phyloP scores from a whole-genome alignment of 208 protist species.

The Lotmaria passim region DNA sequence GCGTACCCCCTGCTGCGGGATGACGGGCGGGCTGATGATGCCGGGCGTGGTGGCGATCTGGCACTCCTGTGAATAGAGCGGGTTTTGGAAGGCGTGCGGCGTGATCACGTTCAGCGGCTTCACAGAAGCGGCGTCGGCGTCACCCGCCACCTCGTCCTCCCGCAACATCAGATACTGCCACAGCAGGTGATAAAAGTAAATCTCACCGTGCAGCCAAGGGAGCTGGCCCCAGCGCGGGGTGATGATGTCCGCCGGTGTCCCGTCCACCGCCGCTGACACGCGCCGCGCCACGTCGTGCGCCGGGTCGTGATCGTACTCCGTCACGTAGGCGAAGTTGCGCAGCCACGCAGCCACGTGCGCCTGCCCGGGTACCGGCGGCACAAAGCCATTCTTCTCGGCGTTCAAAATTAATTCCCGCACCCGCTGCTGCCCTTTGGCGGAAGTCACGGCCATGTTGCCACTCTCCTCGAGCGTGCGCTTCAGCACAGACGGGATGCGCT shows the following conservation, averaged over 20 bases:
- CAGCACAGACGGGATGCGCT: constrained; percentile 67
- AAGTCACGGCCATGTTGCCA: constrained; percentile 20
- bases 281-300: constrained; percentile 23
- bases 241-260: constrained; percentile 11
- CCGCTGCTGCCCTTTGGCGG: constrained; percentile 24
- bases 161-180: constrained; percentile 79
- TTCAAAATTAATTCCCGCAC: constrained; percentile 46
- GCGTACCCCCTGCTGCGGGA: constrained; percentile 34
- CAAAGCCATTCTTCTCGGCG: constrained; percentile 45
- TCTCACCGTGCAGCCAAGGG: constrained; percentile 90
- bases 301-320: constrained; percentile 42
- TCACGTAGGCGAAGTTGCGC: constrained; percentile 64
- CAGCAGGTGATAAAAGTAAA: constrained; percentile 88
- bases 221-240: constrained; percentile 83
- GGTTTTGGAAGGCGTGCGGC: constrained; percentile 56
- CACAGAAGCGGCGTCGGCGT: neutral
- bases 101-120: constrained; percentile 61
- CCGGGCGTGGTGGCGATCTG: constrained; percentile 31
- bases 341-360: constrained; percentile 69
- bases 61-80: constrained; percentile 52
- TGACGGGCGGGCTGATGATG: constrained; percentile 31
- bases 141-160: constrained; percentile 23
- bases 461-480: constrained; percentile 60
- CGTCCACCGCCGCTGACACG: constrained; percentile 14
- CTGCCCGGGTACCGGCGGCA: constrained; percentile 75